These are phyloP conservation scores for Fragaria vesca DNA, from an alignment of 306 rosid genomes.

Conservation along the genomic window DNA sequence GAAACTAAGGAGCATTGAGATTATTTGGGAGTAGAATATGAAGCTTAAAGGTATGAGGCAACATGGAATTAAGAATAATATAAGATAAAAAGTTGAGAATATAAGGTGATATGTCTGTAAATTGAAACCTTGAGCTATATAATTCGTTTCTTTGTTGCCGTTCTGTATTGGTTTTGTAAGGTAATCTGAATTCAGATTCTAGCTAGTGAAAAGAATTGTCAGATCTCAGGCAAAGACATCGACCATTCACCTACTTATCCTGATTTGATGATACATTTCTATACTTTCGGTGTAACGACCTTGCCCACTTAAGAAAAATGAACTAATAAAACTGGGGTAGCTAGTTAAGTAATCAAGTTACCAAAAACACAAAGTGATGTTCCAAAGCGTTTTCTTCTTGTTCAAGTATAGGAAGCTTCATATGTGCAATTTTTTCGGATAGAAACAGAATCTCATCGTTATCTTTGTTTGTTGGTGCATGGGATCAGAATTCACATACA, in stretches of 20 bases:
- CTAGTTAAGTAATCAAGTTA: background rate
- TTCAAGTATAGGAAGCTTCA: background rate
- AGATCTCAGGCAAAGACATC: background rate
- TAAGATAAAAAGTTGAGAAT: background rate
- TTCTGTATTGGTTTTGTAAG: background rate
- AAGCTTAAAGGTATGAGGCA: background rate
- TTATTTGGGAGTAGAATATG: background rate
- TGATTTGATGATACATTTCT: background rate
- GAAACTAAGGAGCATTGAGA: background rate
- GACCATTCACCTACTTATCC: background rate
- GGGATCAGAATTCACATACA: constrained; percentile 60
- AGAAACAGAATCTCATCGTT: background rate
- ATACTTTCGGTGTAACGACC: background rate
- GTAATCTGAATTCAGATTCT: background rate
- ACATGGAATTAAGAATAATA: background rate
- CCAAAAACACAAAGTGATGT: background rate
- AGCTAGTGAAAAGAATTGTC: background rate
- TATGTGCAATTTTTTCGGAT: background rate
- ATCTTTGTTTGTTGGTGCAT: background rate
- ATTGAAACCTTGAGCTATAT: background rate
- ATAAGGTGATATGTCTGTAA: background rate
- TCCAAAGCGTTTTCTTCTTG: background rate
- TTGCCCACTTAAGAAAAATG: background rate
- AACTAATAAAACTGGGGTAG: background rate
- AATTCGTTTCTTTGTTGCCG: background rate